These are phyloP conservation scores for Daldinia sp. DNA, from an alignment of 2,329 filamentous ascomycete species.

Conservation along the genomic window DNA sequence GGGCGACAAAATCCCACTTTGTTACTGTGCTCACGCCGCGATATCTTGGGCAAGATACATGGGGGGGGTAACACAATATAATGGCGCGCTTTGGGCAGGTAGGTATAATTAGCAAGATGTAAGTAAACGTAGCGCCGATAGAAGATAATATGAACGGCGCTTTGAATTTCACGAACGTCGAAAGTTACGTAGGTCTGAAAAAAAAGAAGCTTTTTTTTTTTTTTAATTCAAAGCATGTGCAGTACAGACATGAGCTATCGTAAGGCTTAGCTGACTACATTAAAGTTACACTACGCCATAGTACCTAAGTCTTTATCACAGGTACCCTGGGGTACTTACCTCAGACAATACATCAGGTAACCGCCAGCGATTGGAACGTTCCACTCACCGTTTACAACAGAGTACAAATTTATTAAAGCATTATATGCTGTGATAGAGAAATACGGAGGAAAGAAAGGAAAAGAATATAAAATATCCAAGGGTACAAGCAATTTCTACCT, in stretches of 20 bases:
- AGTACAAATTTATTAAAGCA: too few species aligned
- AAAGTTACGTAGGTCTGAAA: neutral
- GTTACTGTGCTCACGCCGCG: neutral
- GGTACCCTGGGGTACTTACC: neutral
- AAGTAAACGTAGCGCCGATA: neutral
- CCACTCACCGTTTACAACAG: too few species aligned
- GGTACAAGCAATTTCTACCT: neutral
- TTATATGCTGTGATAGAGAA: too few species aligned
- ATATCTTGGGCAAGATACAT: neutral
- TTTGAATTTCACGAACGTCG: neutral
- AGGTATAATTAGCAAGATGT: neutral
- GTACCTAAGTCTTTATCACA: neutral
- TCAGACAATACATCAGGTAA: too few species aligned
- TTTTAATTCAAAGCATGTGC: neutral
- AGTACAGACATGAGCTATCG: neutral
- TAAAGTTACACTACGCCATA: conserved; percentile 1
- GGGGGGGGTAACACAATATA: neutral
- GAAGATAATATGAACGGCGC: neutral
- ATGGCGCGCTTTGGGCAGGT: neutral
- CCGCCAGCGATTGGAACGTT: too few species aligned
- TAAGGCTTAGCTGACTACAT: conserved; percentile 7
- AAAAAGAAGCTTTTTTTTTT: neutral
- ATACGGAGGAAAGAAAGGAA: too few species aligned
- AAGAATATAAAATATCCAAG: too few species aligned
- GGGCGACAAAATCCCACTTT: neutral